These are phyloP conservation scores for Amanita rimosa DNA, from an alignment of 768 basidiomycete genomes.

Conservation along the genomic window DNA sequence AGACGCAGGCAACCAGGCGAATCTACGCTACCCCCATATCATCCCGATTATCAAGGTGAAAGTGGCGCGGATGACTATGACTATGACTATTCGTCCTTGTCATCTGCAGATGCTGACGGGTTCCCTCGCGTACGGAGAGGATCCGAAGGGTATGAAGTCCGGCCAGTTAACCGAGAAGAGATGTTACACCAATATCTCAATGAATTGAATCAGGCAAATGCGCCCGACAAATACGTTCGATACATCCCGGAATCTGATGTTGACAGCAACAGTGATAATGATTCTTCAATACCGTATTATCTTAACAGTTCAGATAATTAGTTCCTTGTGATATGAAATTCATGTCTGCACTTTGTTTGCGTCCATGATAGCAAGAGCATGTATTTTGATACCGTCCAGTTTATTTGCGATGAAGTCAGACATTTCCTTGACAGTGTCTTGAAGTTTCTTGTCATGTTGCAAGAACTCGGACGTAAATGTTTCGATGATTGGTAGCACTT, in stretches of 20 bases:
- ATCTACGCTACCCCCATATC: constrained; percentile 61
- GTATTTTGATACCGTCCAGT: background rate
- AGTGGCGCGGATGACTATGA: constrained; percentile 18
- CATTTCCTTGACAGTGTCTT: background rate
- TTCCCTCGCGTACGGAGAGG: constrained; percentile 43
- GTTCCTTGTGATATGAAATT: background rate
- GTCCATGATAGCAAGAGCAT: background rate
- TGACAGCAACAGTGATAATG: constrained; percentile 25
- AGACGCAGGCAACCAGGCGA: constrained; percentile 19
- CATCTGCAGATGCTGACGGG: constrained; percentile 16
- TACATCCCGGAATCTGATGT: constrained; percentile 52
- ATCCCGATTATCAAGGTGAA: constrained; percentile 51
- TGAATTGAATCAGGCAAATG: constrained; percentile 33
- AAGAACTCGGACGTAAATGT: background rate
- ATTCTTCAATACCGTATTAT: background rate
- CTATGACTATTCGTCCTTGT: constrained; percentile 19
- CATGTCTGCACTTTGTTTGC: background rate
- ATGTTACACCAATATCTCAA: constrained; percentile 49
- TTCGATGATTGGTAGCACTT: constrained; percentile 9
- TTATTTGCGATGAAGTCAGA: background rate
- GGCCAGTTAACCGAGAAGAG: constrained; percentile 47
- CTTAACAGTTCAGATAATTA: background rate
- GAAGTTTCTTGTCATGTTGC: background rate
- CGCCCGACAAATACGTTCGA: constrained; percentile 46
- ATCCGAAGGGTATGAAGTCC: constrained; percentile 78